Evolutionary conservation across 768 basidiomycete species (phyloP).

Genomic region (Pseudohyphozyma bogoriensis): DNA sequence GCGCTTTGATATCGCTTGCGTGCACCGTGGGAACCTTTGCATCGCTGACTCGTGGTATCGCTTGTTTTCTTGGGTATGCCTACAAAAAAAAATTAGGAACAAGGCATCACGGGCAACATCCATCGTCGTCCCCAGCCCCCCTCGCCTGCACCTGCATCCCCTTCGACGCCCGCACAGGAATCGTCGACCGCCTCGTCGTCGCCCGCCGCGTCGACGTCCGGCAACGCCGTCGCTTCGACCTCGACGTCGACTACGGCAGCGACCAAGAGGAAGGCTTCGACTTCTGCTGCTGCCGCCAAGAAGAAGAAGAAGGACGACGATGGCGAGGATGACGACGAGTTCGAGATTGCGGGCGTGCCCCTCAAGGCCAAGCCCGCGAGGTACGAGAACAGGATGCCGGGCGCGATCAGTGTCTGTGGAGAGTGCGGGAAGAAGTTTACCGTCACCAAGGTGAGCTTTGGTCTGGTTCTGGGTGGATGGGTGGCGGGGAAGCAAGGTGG

Average conservation of each 20-base stretch:
- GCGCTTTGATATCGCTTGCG: too few relatives aligned
- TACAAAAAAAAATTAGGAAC: too few relatives aligned
- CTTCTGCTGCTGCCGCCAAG: conserved; percentile 43
- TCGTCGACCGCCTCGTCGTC: not conserved
- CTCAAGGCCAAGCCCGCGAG: conserved; percentile 43
- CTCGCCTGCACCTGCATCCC: not conserved
- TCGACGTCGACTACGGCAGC: conserved; percentile 43
- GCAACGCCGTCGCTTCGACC: not conserved
- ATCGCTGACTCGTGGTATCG: not conserved
- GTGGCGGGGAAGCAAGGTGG: not conserved
- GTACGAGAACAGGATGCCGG: conserved; percentile 37
- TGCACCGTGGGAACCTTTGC: not conserved
- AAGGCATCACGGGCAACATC: conserved; percentile 45
- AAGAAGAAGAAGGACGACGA: conserved; percentile 41
- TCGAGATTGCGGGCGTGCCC: conserved; percentile 57
- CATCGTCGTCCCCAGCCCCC: not conserved
- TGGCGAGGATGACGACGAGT: conserved; percentile 43
- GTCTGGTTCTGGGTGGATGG: not conserved
- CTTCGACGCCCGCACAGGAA: too few relatives aligned
- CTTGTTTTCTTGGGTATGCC: too few relatives aligned
- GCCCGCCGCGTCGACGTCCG: conserved; percentile 1
- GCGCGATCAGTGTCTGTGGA: conserved; percentile 70
- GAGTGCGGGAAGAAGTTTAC: conserved; percentile 66
- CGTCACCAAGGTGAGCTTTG: conserved; percentile 58
- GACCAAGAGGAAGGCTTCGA: conserved; percentile 41